A percentile compares a stretch with the other conserved stretches of the same genome.
These are phyloP conservation scores for Trichoderma simmonsii DNA, from an alignment of 2,329 filamentous ascomycete species.

Conservation along the genomic window DNA sequence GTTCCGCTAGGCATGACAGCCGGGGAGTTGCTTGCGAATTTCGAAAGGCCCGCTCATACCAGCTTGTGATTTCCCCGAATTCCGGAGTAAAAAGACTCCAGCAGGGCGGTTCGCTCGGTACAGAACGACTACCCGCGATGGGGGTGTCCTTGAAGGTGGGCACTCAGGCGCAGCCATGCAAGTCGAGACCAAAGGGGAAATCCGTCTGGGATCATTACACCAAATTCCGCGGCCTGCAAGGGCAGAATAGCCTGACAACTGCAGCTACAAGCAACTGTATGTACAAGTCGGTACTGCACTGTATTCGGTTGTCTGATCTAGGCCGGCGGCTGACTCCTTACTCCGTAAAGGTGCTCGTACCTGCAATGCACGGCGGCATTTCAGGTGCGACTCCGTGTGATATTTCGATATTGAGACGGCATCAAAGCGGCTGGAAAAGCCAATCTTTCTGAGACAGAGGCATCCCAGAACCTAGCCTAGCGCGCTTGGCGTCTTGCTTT, in stretches of 20 bases:
- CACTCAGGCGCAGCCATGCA: neutral
- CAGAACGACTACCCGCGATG: neutral
- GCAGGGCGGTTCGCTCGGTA: slow-evolving; percentile 11
- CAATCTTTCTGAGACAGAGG: neutral
- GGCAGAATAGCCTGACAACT: neutral
- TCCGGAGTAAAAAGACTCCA: slow-evolving; percentile 10
- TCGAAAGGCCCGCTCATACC: neutral
- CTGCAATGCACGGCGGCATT: neutral
- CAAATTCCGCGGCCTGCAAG: neutral
- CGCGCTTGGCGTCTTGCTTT: slow-evolving; percentile 12
- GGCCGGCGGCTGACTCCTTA: neutral
- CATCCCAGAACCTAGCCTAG: neutral
- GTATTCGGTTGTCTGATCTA: neutral
- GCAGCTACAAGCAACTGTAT: neutral
- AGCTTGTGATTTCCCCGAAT: slow-evolving; percentile 11
- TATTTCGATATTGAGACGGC: neutral
- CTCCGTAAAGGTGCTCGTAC: neutral
- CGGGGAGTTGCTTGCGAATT: neutral
- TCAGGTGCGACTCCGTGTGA: neutral
- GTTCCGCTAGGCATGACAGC: neutral
- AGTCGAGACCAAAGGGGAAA: slow-evolving; percentile 16
- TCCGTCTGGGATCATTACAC: slow-evolving; percentile 7
- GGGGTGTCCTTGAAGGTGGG: neutral
- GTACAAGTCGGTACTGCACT: neutral
- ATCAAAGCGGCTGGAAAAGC: neutral